Evolutionary conservation across 164 flowering plant genomes (phyloP), one percentile per base, ranked within the genome.

Genomic region (Liquidambar formosana): DNA sequence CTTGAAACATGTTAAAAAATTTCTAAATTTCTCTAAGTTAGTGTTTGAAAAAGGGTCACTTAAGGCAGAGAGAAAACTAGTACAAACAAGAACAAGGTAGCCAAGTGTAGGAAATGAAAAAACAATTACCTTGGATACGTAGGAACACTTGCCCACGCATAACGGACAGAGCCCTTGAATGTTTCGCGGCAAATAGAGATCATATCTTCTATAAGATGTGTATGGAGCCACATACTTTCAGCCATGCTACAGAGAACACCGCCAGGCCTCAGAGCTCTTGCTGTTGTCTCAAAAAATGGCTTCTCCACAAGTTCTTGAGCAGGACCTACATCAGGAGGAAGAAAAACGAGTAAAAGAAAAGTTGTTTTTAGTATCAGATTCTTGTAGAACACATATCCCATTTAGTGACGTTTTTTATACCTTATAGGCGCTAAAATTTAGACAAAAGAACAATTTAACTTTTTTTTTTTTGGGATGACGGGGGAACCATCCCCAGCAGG

Each of bases 211-310:
- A 96, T 96, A 60, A 96, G 93, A 83, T 96, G 98, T n/a, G 96
- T 96, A 66, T 93, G 98, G 23, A 96, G 98, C 99, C 99, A 96
- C 98, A 96, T 88, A 64, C 99, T 93, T 60, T 96, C 99, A 1
- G 95, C 95, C 97, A 90, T 90, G 81, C 79, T 93, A 78, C 97
- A 93, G 58, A 93, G 92, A 22, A 96, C 97, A 70, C 99, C 99
- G 61, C 99, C 99, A 27, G 97, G 96, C 81, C 89, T 89, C 53
- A 96, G 73, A 15, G 98, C 94, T 76, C 82, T 81, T 10, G 99
- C 96, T 51, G 73, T 59, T 45, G 88, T 84, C 73, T 89, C 94
- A 71, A 96, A 96, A 76, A 96, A 96, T 53, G 98, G 99, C 73
- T 66, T 89, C 79, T 96, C 97, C 21, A 96, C 99, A 46, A 96